phyloP scores from a whole-genome alignment of 2,329 filamentous ascomycete genomes.

The Falciphora oryzae region DNA sequence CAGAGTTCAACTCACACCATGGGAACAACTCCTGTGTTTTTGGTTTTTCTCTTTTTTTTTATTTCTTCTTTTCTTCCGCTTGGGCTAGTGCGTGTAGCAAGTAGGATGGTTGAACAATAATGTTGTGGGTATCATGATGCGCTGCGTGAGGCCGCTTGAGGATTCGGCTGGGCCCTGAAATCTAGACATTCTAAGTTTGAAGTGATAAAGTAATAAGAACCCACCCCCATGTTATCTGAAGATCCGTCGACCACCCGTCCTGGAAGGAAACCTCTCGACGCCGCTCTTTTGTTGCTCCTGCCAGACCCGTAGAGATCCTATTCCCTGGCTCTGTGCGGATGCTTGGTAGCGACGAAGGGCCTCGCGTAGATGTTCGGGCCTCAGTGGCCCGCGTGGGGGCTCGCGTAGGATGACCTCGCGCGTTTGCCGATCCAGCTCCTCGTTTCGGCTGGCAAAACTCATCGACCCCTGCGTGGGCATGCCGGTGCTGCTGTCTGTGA shows the following conservation, averaged over 20 bases:
- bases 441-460: conserved; percentile 1
- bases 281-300: conserved; percentile 55
- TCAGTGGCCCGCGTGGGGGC: conserved; percentile 50
- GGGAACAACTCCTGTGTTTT: not conserved
- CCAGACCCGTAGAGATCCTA: conserved; percentile 55
- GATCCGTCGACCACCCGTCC: conserved; percentile 45
- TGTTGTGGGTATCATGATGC: not conserved
- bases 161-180: not conserved
- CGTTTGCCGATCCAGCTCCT: conserved; percentile 20
- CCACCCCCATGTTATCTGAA: conserved; percentile 37
- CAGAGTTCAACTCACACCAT: not conserved
- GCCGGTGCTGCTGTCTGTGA: not conserved
- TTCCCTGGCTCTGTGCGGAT: conserved; percentile 55
- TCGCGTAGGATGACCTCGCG: conserved; percentile 29
- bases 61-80: not conserved
- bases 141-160: too few relatives aligned
- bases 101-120: too few relatives aligned
- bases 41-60: not conserved
- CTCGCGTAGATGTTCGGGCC: conserved; percentile 70
- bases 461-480: not conserved
- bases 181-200: not conserved
- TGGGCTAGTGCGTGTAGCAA: too few relatives aligned
- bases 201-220: not conserved
- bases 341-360: conserved; percentile 63
- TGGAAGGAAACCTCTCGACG: conserved; percentile 51